Percentiles rank a stretch among this genome's conserved stretches.
phyloP scores from a whole-genome alignment of 257 asterid genomes.

The Cruciata laevipes region DNA sequence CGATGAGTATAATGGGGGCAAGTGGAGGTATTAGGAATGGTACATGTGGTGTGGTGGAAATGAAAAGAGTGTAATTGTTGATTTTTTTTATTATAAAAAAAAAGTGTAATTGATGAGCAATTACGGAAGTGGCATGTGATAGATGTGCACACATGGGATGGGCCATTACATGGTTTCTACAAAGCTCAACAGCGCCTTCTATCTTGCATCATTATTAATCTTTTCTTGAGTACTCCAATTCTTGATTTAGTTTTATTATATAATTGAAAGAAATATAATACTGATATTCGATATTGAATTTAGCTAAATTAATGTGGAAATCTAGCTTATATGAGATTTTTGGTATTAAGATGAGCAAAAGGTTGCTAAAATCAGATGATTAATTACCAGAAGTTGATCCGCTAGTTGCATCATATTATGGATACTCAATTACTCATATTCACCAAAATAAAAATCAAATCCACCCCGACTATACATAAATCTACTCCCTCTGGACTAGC shows the following conservation, averaged over 20 bases:
- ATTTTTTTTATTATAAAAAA: too few species aligned
- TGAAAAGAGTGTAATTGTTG: background rate
- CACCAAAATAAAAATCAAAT: background rate
- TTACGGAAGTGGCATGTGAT: background rate
- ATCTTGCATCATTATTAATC: slow-evolving; percentile 32
- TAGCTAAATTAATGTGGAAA: too few species aligned
- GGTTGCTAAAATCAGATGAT: too few species aligned
- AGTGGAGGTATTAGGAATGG: too few species aligned
- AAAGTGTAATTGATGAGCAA: background rate
- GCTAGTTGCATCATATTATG: slow-evolving; percentile 2
- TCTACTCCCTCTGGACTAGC: too few species aligned
- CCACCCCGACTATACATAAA: background rate
- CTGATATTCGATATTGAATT: too few species aligned
- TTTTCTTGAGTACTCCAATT: slow-evolving; percentile 2
- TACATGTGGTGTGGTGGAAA: background rate
- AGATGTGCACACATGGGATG: slow-evolving; percentile 68
- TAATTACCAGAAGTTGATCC: too few species aligned
- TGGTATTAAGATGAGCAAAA: too few species aligned
- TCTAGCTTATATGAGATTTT: too few species aligned
- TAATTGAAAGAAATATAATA: too few species aligned
- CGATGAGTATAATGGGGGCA: too few species aligned
- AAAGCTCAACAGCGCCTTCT: slow-evolving; percentile 28
- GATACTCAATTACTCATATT: background rate
- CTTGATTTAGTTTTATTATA: background rate
- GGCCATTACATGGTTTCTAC: slow-evolving; percentile 34